Evolutionary conservation across 768 basidiomycete species (phyloP).

Genomic region (Leccinum variicolor): DNA sequence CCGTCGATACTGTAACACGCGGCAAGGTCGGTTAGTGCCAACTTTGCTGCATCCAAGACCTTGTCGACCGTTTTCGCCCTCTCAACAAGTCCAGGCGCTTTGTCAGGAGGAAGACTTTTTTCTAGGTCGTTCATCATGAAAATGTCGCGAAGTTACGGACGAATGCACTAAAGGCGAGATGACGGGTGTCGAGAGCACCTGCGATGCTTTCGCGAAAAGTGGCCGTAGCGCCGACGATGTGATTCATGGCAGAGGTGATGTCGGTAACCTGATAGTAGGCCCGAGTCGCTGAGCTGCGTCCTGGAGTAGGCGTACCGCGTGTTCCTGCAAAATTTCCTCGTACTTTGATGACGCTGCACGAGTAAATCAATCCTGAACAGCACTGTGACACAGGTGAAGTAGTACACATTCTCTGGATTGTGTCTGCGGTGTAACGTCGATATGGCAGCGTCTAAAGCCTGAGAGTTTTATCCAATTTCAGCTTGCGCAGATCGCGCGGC

Average conservation of each 20-base stretch:
- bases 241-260: conserved; percentile 2
- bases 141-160: conserved; percentile 3
- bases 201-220: conserved; percentile 9
- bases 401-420: no score
- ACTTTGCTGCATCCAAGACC: not conserved
- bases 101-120: not conserved
- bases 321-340: not conserved
- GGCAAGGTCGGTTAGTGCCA: conserved; percentile 2
- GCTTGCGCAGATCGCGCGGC: no score
- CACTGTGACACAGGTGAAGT: no score
- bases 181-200: not conserved
- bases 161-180: conserved; percentile 5
- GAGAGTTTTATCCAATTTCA: no score
- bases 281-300: not conserved
- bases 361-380: no score
- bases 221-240: conserved; percentile 7
- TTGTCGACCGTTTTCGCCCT: conserved; percentile 6
- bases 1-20: conserved; percentile 4
- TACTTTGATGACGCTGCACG: no score
- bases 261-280: conserved; percentile 6
- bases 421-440: no score
- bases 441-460: no score
- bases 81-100: conserved; percentile 3
- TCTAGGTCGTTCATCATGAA: conserved; percentile 6
- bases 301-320: conserved; percentile 3